Evolutionary conservation across 2,329 filamentous ascomycete species (phyloP).

Genomic region (Beauveria bassiana): DNA sequence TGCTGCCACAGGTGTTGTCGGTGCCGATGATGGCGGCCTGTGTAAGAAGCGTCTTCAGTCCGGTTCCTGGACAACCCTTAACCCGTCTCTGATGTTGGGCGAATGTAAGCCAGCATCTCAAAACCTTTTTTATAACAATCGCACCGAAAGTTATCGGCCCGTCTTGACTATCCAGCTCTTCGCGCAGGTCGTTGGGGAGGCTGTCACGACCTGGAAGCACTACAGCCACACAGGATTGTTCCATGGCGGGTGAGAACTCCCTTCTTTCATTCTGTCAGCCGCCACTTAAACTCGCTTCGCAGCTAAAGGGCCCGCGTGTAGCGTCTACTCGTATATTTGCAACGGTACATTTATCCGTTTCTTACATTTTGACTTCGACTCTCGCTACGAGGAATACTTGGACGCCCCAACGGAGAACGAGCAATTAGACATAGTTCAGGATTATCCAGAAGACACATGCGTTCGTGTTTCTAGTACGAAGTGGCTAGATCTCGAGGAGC

Average conservation of each 20-base stretch:
- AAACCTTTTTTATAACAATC: not conserved
- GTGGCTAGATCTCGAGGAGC: not conserved
- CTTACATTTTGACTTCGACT: not conserved
- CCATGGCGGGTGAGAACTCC: not conserved
- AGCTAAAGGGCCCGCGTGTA: too few relatives aligned
- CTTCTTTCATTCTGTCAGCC: not conserved
- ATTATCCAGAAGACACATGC: conserved; percentile 1
- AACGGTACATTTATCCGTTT: too few relatives aligned
- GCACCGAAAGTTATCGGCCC: not conserved
- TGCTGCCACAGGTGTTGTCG: too few relatives aligned
- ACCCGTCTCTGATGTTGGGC: too few relatives aligned
- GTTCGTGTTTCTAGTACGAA: not conserved
- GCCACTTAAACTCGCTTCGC: not conserved
- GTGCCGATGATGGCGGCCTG: too few relatives aligned
- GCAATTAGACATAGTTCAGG: not conserved
- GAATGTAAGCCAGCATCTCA: not conserved
- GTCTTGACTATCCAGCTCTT: not conserved
- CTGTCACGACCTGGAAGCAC: not conserved
- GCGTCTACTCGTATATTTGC: too few relatives aligned
- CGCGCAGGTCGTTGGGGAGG: not conserved
- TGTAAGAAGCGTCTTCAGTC: too few relatives aligned
- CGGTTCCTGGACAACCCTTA: too few relatives aligned
- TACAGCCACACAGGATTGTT: not conserved
- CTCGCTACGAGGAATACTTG: not conserved
- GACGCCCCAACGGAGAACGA: not conserved